Evolutionary conservation across 139 green algal genomes (phyloP), one percentile per base, ranked within the genome.

Genomic region (Chlorella sp.): DNA sequence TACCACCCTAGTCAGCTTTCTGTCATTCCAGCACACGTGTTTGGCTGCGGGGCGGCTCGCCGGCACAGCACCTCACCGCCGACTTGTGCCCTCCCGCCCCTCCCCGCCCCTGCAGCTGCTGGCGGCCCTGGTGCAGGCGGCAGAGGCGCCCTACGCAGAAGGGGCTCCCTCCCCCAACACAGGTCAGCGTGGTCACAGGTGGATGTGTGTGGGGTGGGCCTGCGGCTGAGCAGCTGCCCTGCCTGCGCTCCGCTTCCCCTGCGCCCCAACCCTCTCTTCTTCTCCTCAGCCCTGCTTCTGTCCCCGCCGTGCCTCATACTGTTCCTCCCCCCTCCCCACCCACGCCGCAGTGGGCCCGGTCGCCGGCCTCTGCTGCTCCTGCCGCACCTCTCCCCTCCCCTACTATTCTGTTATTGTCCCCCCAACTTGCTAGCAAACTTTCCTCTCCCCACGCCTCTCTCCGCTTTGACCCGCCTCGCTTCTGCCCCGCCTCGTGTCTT

Each of bases 301-400:
- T 14, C 21, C 21, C 64, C 22, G 64, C 64, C 2, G 3, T 16
- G 64, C 64, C 24, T 73, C 64, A 14, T 14, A 73, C 64, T 73
- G 64, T 30, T 26, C 22, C 22, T 73, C 22, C 24, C 64, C 2
- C 11, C 22, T 73, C 11, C 22, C 48, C 48, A 57, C 48, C 48
- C 48, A n/a, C 48, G 48, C 48, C 48, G 96, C 94, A 32, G 89
- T 99, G 78, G 94, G 88, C 0, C 92, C 97, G 32, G 95, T 99
- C 30, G 89, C 98, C 57, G 98, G 99, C 73, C 93, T 99, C 57
- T 92, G 99, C 36, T 97, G 95, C 91, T 99, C 98, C 93, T 99
- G 96, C 90, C 96, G 99, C 28, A 87, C 93, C 71, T 94, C 97
- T 57, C 48, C 48, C 9, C 48, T 57, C 9, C 48, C 48, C 48